phyloP scores from a whole-genome alignment of 805 yeast species.

The Suhomyces sp. region DNA sequence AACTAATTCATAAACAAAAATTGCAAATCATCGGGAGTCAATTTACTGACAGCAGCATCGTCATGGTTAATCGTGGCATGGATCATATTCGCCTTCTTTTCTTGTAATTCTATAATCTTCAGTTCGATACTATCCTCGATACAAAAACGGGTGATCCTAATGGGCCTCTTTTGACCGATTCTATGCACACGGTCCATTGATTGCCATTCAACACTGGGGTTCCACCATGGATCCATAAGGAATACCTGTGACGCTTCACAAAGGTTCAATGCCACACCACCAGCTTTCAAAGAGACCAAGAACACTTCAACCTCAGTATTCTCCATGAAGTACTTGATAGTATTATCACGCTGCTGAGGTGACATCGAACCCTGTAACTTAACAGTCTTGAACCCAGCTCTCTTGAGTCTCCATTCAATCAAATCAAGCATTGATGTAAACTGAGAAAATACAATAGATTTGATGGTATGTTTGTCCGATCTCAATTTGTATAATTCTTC shows the following conservation, averaged over 20 bases:
- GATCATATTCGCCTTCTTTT: slow-evolving; percentile 97
- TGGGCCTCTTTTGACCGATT: slow-evolving; percentile 95
- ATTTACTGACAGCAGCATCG: slow-evolving; percentile 81
- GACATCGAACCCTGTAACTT: slow-evolving; percentile 97
- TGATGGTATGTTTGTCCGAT: slow-evolving; percentile 84
- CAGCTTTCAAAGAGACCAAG: slow-evolving; percentile 92
- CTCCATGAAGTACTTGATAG: slow-evolving; percentile 89
- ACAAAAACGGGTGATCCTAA: slow-evolving; percentile 85
- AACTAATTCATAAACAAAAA: slow-evolving; percentile 85
- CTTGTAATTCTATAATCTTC: slow-evolving; percentile 92
- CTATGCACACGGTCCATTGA: slow-evolving; percentile 97
- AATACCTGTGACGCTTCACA: slow-evolving; percentile 98
- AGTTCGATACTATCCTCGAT: slow-evolving; percentile 97
- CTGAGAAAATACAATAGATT: slow-evolving; percentile 95
- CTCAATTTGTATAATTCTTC: slow-evolving; percentile 88
- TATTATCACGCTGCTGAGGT: slow-evolving; percentile 90
- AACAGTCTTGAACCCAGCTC: slow-evolving; percentile 95
- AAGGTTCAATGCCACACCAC: slow-evolving; percentile 95
- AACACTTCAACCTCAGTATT: slow-evolving; percentile 91
- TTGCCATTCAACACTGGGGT: slow-evolving; percentile 98
- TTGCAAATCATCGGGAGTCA: slow-evolving; percentile 93
- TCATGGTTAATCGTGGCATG: slow-evolving; percentile 94
- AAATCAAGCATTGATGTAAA: slow-evolving; percentile 95
- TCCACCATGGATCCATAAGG: slow-evolving; percentile 99
- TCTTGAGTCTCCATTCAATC: slow-evolving; percentile 90